Evolutionary conservation across 2,329 filamentous ascomycete species (phyloP), one percentile per base, ranked within the genome.

Genomic region (Magnaporthiopsis incrustans): DNA sequence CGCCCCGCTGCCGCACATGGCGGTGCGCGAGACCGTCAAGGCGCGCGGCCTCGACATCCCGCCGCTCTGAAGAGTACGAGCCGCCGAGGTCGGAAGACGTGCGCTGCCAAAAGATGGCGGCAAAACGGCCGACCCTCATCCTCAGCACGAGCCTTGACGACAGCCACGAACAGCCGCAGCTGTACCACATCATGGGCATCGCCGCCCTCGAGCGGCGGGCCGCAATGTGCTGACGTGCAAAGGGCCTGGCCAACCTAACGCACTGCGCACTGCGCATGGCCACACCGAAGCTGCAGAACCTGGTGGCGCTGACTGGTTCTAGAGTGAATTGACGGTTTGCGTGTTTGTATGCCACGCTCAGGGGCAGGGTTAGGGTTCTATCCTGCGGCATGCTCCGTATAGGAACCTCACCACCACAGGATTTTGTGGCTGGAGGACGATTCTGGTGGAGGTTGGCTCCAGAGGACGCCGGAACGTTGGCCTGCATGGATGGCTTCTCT

Each of bases 191-290:
- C 2, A 68, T 74, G 27, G 77, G 73, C 12, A 68, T 69, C 15
- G 66, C 74, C 0, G 74, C 73, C 0, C 65, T 79, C 1, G 72
- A 73, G 26, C 73, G 78, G 78, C 1, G 79, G 5, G 79, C 2
- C 78, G 72, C 67, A 79, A 81, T 63, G 72, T 73, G 35, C 72
- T 81, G 12, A 76, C 76, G 0, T 82, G 78, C 66, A 79, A 82
- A 59, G 80, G 79, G 0, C 79, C 79, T 70, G 8, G 69, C 68
- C 11, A 68, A n/a, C n/a, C n/a, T n/a, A n/a, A n/a, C n/a, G n/a
- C n/a, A n/a, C n/a, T n/a, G n/a, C n/a, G n/a, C 70, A 71, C 62
- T 70, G 70, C 59, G 68, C 68, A 64, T 70, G 8, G 69, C 68
- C 11, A 68, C 68, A n/a, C 59, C 38, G 22, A 65, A 66, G 22